Conservation (phyloP, 495 filamentous ascomycete species). For the Wilcoxina mikolae region DNA sequence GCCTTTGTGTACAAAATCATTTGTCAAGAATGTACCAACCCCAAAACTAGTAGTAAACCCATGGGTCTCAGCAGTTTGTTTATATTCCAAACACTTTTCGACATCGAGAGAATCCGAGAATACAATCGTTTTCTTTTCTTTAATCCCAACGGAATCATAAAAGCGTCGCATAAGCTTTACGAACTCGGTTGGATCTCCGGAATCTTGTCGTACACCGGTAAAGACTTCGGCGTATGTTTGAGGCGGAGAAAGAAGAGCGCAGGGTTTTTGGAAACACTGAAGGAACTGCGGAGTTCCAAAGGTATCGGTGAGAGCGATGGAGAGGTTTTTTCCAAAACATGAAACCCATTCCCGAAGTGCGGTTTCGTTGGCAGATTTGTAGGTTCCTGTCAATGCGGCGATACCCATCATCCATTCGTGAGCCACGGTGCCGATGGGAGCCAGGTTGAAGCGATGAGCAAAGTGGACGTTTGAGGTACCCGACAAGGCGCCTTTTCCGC, state of each 20-base stretch:
- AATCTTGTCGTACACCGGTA: constrained; percentile 82
- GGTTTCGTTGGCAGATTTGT: constrained; percentile 64
- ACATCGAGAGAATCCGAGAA: constrained; percentile 93
- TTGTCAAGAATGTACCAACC: constrained; percentile 88
- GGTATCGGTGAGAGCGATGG: constrained; percentile 92
- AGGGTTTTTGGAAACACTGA: constrained; percentile 58
- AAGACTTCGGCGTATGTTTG: constrained; percentile 72
- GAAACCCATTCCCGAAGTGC: constrained; percentile 75
- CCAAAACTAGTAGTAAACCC: constrained; percentile 79
- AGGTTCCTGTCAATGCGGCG: constrained; percentile 78
- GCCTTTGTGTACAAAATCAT: constrained; percentile 60
- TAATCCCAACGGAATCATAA: constrained; percentile 63
- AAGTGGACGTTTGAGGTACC: constrained; percentile 97
- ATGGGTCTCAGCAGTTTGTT: constrained; percentile 57
- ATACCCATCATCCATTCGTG: constrained; percentile 99
- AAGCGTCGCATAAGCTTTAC: constrained; percentile 73
- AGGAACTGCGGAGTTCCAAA: constrained; percentile 90
- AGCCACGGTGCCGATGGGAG: constrained; percentile 82
- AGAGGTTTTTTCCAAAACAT: constrained; percentile 82
- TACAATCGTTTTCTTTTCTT: constrained; percentile 78
- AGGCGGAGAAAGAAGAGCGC: constrained; percentile 14
- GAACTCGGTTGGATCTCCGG: constrained; percentile 72
- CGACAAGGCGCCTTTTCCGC: constrained; percentile 56
- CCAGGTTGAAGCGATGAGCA: constrained; percentile 51
- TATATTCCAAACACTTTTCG: constrained; percentile 81